phyloP scores from a whole-genome alignment of 192 early-diverging fungal genomes.

The Polychytrium aggregatum region DNA sequence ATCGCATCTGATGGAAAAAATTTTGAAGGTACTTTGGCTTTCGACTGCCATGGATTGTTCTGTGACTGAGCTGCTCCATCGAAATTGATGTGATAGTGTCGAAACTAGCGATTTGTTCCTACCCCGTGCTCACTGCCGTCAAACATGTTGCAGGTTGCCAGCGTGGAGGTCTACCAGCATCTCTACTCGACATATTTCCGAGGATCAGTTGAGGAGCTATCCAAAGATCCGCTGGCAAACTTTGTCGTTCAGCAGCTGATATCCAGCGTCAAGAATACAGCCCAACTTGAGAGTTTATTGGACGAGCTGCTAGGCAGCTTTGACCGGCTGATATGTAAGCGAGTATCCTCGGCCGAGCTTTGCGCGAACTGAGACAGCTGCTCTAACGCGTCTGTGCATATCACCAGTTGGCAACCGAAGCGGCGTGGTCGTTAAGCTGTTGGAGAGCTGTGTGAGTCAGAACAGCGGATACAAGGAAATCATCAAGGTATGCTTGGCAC shows the following conservation, averaged over 20 bases:
- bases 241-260: conserved; percentile 77
- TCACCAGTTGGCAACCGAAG: conserved; percentile 33
- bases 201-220: conserved; percentile 45
- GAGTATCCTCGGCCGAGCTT: neutral
- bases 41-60: neutral
- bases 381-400: neutral
- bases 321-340: conserved; percentile 49
- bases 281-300: conserved; percentile 55
- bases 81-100: too few species aligned
- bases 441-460: conserved; percentile 51
- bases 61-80: too few species aligned
- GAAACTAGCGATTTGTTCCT: too few species aligned
- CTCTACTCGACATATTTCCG: conserved; percentile 59
- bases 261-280: conserved; percentile 40
- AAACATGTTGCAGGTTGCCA: conserved; percentile 38
- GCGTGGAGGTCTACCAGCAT: conserved; percentile 41
- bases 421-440: conserved; percentile 60
- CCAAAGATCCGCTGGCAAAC: conserved; percentile 60
- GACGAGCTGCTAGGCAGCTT: conserved; percentile 45
- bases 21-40: conserved; percentile 23
- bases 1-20: conserved; percentile 68
- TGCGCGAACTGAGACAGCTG: neutral
- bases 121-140: too few species aligned
- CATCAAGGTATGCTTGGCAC: conserved; percentile 33
- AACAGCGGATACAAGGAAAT: conserved; percentile 46